Evolutionary conservation across 805 yeast species (phyloP).

Genomic region (Yamadazyma sp.): DNA sequence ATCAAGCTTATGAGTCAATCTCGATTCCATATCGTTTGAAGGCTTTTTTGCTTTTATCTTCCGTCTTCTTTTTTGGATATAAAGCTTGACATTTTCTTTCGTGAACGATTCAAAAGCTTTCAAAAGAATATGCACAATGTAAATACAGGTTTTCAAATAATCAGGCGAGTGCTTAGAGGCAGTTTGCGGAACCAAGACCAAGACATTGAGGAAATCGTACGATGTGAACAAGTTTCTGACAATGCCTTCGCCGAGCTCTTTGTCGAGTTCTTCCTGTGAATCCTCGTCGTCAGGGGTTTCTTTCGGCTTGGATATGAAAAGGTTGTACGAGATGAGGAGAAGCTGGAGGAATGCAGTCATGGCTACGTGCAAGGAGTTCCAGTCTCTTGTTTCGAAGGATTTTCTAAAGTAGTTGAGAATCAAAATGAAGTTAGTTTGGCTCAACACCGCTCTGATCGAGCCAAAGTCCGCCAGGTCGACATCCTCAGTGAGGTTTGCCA

Average conservation of each 20-base stretch:
- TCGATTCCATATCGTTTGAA: constrained; percentile 23
- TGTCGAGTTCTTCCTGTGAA: constrained; percentile 39
- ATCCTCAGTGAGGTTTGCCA: constrained; percentile 18
- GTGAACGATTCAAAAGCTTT: constrained; percentile 68
- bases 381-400: constrained; percentile 43
- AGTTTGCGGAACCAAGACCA: constrained; percentile 60
- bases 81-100: constrained; percentile 51
- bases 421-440: constrained; percentile 59
- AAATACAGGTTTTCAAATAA: constrained; percentile 59
- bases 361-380: constrained; percentile 67
- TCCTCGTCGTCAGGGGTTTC: constrained; percentile 37
- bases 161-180: constrained; percentile 64
- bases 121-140: constrained; percentile 62
- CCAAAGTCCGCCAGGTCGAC: constrained; percentile 38
- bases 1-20: constrained; percentile 12
- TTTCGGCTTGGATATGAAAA: constrained; percentile 31
- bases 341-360: constrained; percentile 67
- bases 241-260: constrained; percentile 54
- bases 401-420: constrained; percentile 47
- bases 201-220: constrained; percentile 53
- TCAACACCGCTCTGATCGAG: constrained; percentile 54
- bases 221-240: constrained; percentile 70
- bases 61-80: constrained; percentile 46
- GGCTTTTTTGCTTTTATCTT: constrained; percentile 28
- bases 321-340: constrained; percentile 46